These are phyloP conservation scores for Bipolaris sorokiniana DNA, from an alignment of 2,329 filamentous ascomycete genomes.

Conservation along the genomic window DNA sequence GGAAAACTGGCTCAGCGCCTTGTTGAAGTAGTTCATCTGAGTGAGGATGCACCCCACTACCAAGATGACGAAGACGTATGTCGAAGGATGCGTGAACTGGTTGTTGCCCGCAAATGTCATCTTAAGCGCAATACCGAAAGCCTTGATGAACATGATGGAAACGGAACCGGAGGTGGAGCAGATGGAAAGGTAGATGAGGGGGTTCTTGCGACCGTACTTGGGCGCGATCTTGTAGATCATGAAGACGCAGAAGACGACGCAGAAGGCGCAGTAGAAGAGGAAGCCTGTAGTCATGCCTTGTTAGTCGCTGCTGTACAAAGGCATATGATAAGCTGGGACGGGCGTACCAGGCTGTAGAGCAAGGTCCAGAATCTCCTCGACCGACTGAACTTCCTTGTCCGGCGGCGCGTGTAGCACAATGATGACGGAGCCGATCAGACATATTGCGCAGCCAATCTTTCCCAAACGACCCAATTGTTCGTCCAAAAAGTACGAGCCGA, in stretches of 20 bases:
- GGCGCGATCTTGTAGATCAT: conserved; percentile 98
- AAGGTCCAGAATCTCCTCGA: conserved; percentile 89
- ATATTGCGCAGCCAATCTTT: conserved; percentile 94
- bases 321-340: conserved; percentile 24
- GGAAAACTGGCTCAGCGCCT: conserved; percentile 93
- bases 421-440: conserved; percentile 92
- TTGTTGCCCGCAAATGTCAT: conserved; percentile 92
- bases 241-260: conserved; percentile 81
- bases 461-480: conserved; percentile 90
- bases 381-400: conserved; percentile 86
- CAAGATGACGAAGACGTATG: conserved; percentile 96
- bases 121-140: conserved; percentile 96
- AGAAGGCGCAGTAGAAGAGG: conserved; percentile 80
- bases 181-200: conserved; percentile 94
- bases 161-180: conserved; percentile 97
- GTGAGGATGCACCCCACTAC: conserved; percentile 92
- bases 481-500: conserved; percentile 92
- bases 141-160: conserved; percentile 99
- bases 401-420: conserved; percentile 97
- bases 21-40: conserved; percentile 99
- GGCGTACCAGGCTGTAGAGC: conserved; percentile 84
- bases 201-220: conserved; percentile 90
- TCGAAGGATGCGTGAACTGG: conserved; percentile 92
- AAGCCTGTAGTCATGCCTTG: conserved; percentile 68
- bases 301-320: conserved; percentile 17